Conservation (phyloP, 208 protist species). For the Crithidia brevicula region DNA sequence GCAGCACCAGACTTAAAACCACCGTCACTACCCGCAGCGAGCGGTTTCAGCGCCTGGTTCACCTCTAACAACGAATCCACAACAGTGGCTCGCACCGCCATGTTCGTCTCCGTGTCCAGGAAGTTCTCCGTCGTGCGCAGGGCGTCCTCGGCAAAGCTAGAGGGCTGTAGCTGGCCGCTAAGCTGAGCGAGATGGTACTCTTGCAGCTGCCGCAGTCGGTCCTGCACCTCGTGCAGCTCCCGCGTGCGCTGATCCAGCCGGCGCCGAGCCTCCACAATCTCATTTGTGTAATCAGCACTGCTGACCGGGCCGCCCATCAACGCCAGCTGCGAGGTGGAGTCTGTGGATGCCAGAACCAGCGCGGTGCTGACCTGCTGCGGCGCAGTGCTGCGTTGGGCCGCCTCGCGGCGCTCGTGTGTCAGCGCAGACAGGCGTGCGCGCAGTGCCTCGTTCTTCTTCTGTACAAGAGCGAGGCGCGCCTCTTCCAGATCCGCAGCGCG, state of each 20-base stretch:
- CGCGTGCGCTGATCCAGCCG: constrained; percentile 46
- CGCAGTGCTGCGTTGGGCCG: background rate
- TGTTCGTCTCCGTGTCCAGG: constrained; percentile 68
- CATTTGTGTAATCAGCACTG: constrained; percentile 30
- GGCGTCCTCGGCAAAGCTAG: constrained; percentile 36
- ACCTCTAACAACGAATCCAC: constrained; percentile 60
- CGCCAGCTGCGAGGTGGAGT: background rate
- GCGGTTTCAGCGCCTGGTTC: constrained; percentile 29
- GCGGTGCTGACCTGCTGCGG: background rate
- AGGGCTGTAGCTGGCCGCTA: constrained; percentile 47
- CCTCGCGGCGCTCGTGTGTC: constrained; percentile 25
- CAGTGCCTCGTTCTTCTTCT: constrained; percentile 46
- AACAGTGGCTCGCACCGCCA: constrained; percentile 60
- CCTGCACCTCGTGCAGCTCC: constrained; percentile 45
- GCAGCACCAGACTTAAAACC: background rate
- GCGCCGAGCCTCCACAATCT: constrained; percentile 42
- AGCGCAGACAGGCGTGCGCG: constrained; percentile 35
- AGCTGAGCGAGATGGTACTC: constrained; percentile 68
- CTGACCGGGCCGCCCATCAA: background rate
- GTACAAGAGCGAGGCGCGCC: constrained; percentile 48
- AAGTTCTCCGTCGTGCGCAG: constrained; percentile 48
- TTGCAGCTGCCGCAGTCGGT: constrained; percentile 47
- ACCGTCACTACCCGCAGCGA: constrained; percentile 8
- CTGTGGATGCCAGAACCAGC: background rate
- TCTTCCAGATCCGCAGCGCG: constrained; percentile 56